phyloP scores from a whole-genome alignment of 768 basidiomycete species.

The Chiua virens region DNA sequence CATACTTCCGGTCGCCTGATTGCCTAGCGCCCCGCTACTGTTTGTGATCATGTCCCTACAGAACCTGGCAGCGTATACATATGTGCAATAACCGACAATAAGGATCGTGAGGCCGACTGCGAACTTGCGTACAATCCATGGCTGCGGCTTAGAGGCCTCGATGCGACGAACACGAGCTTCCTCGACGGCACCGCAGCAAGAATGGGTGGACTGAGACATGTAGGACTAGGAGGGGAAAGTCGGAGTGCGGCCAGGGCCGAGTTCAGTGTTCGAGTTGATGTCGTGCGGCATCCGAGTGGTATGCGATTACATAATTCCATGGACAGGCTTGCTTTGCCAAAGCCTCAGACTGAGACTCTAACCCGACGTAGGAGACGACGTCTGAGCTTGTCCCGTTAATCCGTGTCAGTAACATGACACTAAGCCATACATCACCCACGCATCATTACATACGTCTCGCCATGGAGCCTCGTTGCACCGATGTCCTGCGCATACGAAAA shows the following conservation, averaged over 20 bases:
- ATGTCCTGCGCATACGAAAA: constrained; percentile 51
- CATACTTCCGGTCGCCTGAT: constrained; percentile 65
- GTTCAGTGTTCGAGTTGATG: constrained; percentile 10
- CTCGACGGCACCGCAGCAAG: constrained; percentile 54
- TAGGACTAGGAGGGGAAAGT: background rate
- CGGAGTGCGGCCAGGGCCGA: background rate
- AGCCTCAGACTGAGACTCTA: too few relatives aligned
- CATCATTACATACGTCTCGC: constrained; percentile 25
- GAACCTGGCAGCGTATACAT: constrained; percentile 76
- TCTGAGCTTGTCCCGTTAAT: too few relatives aligned
- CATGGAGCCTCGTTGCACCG: constrained; percentile 29
- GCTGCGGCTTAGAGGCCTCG: constrained; percentile 51
- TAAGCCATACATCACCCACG: constrained; percentile 20
- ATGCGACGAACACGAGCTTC: constrained; percentile 44
- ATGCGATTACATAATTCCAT: constrained; percentile 20
- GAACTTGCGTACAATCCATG: constrained; percentile 75
- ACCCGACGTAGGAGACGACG: too few relatives aligned
- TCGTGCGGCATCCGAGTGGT: constrained; percentile 9
- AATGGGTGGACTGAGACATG: constrained; percentile 16
- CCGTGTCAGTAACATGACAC: constrained; percentile 7
- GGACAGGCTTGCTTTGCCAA: too few relatives aligned
- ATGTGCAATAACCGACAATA: constrained; percentile 65
- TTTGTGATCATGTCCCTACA: constrained; percentile 68
- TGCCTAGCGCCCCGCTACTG: constrained; percentile 43
- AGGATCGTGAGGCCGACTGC: constrained; percentile 58